Conservation (phyloP, 345 rosid genomes). For the Tarenaya hassleriana region DNA sequence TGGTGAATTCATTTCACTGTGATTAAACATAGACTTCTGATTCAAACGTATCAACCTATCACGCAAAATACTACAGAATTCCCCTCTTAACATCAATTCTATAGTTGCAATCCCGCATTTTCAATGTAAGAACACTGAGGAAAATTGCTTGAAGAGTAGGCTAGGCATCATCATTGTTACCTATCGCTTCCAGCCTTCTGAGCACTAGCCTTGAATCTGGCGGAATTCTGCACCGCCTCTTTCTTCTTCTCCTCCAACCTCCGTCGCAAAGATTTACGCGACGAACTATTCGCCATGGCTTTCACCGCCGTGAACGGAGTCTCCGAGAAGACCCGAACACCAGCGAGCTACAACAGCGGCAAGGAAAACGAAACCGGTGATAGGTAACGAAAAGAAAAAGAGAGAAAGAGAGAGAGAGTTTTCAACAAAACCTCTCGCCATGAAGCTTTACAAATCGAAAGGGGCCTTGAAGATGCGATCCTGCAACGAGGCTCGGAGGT, state of each 20-base stretch:
- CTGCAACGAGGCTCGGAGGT: conserved; percentile 9
- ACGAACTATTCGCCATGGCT: conserved; percentile 82
- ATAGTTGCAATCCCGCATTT: too few species aligned
- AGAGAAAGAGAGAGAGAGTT: not conserved
- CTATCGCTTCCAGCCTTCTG: conserved; percentile 65
- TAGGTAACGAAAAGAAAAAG: not conserved
- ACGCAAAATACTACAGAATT: too few species aligned
- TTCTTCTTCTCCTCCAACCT: conserved; percentile 66
- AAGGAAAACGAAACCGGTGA: conserved; percentile 26
- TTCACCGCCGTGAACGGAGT: conserved; percentile 86
- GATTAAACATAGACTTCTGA: too few species aligned
- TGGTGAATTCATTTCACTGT: too few species aligned
- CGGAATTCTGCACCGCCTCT: conserved; percentile 46
- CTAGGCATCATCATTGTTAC: conserved; percentile 32
- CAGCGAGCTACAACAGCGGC: conserved; percentile 57
- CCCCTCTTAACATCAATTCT: too few species aligned
- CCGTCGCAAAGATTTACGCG: conserved; percentile 64
- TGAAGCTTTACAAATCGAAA: conserved; percentile 56
- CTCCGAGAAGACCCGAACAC: conserved; percentile 84
- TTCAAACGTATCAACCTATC: too few species aligned
- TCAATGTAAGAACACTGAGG: too few species aligned
- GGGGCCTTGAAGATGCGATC: conserved; percentile 11
- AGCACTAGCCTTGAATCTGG: conserved; percentile 52
- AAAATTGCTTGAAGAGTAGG: too few species aligned
- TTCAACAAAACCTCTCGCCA: conserved; percentile 72